phyloP scores from a whole-genome alignment of 495 filamentous ascomycete genomes.

The Wilcoxina mikolae region DNA sequence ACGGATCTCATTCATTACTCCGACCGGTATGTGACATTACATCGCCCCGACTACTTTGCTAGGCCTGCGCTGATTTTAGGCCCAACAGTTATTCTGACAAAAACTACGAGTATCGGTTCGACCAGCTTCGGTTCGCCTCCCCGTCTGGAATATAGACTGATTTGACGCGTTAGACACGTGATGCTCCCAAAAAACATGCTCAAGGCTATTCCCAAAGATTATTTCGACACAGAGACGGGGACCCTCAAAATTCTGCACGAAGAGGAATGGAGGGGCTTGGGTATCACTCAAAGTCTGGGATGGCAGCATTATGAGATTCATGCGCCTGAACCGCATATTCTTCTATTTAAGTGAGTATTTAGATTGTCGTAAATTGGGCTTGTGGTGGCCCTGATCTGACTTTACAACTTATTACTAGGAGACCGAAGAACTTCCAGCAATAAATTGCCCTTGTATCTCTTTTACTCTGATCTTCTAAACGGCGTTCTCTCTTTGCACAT shows the following conservation, averaged over 20 bases:
- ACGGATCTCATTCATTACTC: conserved; percentile 90
- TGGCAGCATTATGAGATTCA: conserved; percentile 99
- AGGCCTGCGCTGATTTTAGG: neutral
- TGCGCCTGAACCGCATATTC: conserved; percentile 93
- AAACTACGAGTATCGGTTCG: conserved; percentile 27
- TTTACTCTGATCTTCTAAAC: neutral
- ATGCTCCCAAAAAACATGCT: conserved; percentile 96
- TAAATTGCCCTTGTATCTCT: neutral
- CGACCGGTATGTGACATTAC: conserved; percentile 51
- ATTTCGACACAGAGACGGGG: conserved; percentile 78
- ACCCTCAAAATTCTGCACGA: conserved; percentile 95
- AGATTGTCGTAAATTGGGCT: neutral
- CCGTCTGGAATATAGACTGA: conserved; percentile 34
- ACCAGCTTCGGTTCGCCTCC: neutral
- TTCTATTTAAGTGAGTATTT: conserved; percentile 80
- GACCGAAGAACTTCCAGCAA: conserved; percentile 27
- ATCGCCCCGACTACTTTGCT: neutral
- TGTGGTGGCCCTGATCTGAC: neutral
- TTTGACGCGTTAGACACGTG: conserved; percentile 59
- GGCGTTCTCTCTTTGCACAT: conserved; percentile 1
- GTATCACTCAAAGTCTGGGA: conserved; percentile 91
- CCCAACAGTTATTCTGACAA: conserved; percentile 26
- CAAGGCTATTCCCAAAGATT: conserved; percentile 88
- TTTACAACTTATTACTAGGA: conserved; percentile 9
- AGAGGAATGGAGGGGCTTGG: conserved; percentile 91